Evolutionary conservation across 2,329 filamentous ascomycete genomes (phyloP), one percentile per base, ranked within the genome.

Genomic region (Diplodia sapinea): DNA sequence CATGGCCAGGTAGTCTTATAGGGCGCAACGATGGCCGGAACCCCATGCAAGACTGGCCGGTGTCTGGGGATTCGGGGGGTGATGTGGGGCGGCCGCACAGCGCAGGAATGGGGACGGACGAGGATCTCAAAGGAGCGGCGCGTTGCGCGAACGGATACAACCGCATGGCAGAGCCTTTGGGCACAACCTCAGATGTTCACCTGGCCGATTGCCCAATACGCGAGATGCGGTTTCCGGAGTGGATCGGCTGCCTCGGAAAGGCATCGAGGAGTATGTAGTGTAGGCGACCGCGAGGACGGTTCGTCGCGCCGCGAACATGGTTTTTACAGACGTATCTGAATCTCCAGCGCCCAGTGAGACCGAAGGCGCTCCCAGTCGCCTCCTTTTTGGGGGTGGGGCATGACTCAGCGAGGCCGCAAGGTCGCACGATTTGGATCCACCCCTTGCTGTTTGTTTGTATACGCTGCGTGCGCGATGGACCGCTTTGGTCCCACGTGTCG

Each of bases 41-140:
- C 59, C 59, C 47, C 43, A 63, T 49, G 49, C 49, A 50, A 61
- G 26, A 17, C 33, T 61, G 31, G n/a, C 29, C 59, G n/a, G 47
- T n/a, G 56, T 61, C 56, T 49, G 56, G 56, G 56, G 56, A 61
- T 20, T 51, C 12, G 59, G 59, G 59, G 31, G 31, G 7, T 36
- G 50, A 29, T 63, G 59, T 63, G 59, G 59, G 59, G 59, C 59
- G 9, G 31, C 57, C n/a, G 57, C 57, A 62, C 38, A 50, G 57
- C 11, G 57, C 57, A 38, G 47, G n/a, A 49, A 50, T 13, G 59
- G 59, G 43, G 31, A 63, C 59, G 4, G 43, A 51, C 59, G 59
- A 51, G 17, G 59, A 63, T 63, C 59, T 51, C 50, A 23, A 29
- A 47, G 20, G 59, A 50, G 59, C n/a, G 40, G 43, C 57, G 57